Conservation (phyloP, 2,329 filamentous ascomycete genomes). For the Alternaria gansuensis region DNA sequence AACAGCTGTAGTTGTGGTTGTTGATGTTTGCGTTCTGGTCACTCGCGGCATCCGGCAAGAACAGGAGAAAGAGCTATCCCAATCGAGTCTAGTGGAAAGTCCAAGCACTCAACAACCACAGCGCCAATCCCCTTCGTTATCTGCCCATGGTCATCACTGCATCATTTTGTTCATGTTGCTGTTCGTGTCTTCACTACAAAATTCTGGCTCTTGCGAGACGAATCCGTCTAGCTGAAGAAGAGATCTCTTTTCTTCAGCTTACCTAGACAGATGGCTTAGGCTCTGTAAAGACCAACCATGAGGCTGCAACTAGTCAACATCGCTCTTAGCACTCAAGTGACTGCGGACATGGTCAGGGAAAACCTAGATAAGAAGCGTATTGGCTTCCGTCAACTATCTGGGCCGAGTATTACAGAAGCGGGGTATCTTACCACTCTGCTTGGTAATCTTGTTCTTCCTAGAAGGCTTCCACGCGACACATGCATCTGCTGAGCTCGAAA, state of each 20-base stretch:
- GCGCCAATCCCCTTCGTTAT: slow-evolving; percentile 6
- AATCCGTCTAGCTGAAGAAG: neutral
- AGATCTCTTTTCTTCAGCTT: neutral
- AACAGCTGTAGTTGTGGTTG: neutral
- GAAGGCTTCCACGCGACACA: slow-evolving; percentile 6
- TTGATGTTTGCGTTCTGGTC: neutral
- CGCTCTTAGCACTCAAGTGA: slow-evolving; percentile 4
- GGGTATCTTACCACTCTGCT: slow-evolving; percentile 20
- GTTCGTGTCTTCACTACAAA: neutral
- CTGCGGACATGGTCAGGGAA: neutral
- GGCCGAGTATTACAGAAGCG: slow-evolving; percentile 20
- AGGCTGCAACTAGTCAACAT: neutral
- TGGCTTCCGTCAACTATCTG: slow-evolving; percentile 21
- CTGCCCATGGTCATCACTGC: neutral
- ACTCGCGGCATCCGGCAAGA: neutral
- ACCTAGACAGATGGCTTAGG: neutral
- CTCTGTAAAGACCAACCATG: neutral
- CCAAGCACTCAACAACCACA: neutral
- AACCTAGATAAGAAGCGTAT: slow-evolving; percentile 13
- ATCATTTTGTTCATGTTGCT: neutral
- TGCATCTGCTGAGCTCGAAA: slow-evolving; percentile 5
- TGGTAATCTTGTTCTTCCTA: slow-evolving; percentile 4
- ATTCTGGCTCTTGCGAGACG: neutral
- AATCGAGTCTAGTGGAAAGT: neutral
- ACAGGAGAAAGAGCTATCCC: neutral